Conservation (phyloP, 2,329 filamentous ascomycete species). For the Trichothecium sympodiale region DNA sequence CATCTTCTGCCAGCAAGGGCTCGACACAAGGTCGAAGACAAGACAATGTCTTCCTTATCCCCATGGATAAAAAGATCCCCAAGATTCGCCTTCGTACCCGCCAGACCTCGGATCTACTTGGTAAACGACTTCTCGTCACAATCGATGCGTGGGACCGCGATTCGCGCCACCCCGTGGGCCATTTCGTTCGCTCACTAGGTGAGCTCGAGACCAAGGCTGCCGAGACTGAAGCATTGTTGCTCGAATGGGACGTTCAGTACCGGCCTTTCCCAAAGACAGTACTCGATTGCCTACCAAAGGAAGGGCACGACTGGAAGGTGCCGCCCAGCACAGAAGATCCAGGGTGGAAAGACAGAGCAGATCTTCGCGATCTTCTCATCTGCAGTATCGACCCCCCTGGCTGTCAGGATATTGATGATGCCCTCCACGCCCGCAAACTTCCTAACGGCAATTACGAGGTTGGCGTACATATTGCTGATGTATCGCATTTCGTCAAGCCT, state of each 20-base stretch:
- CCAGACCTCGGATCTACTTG: slow-evolving; percentile 78
- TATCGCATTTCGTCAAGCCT: slow-evolving; percentile 97
- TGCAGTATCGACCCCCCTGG: slow-evolving; percentile 96
- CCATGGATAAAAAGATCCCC: slow-evolving; percentile 96
- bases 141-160: slow-evolving; percentile 95
- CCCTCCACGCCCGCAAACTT: slow-evolving; percentile 73
- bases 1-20: slow-evolving; percentile 65
- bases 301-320: slow-evolving; percentile 91
- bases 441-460: slow-evolving; percentile 94
- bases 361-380: slow-evolving; percentile 76
- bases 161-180: slow-evolving; percentile 82
- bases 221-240: slow-evolving; percentile 78
- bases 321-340: slow-evolving; percentile 68
- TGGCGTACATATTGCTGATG: slow-evolving; percentile 95
- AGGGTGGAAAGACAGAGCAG: slow-evolving; percentile 76
- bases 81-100: slow-evolving; percentile 90
- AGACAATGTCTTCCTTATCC: slow-evolving; percentile 87
- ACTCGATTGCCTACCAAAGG: slow-evolving; percentile 78
- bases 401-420: slow-evolving; percentile 97
- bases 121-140: slow-evolving; percentile 83
- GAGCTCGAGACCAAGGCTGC: slow-evolving; percentile 95
- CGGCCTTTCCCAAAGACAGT: slow-evolving; percentile 93
- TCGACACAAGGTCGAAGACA: slow-evolving; percentile 70
- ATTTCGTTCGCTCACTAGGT: slow-evolving; percentile 86
- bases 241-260: slow-evolving; percentile 97